Base-by-base conservation (phyloP, 441 rosid species). In the Pelargonium cotyledonis region DNA sequence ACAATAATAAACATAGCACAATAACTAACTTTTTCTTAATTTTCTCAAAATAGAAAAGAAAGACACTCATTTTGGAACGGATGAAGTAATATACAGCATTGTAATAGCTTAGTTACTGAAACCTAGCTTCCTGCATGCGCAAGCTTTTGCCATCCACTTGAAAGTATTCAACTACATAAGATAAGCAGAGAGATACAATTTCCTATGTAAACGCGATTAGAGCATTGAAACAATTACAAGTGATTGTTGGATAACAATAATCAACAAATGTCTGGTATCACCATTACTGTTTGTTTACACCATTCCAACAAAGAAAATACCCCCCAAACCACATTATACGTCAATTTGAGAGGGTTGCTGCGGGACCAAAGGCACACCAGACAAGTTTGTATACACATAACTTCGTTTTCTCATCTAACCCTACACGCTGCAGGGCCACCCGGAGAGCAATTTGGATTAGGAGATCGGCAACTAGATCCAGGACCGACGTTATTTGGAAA, bases 381-480 rank as follows among this genome's bases (percentile, higher is more conserved):
- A 79, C 38, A 76, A 55, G 76, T 76, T n/a, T n/a, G n/a, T n/a
- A 57, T 71, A 85, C 77, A 76, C 79, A 80, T 72, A 78, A 76
- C 69, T 63, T 43, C 72, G 71, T 66, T 76, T 64, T 44, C 70
- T 95, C 87, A 89, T 83, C 98, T 81, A 66, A 95, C 96, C 77
- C 95, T 81, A 80, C 96, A 88, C 16, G 92, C 80, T 18, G 89
- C 79, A 53, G 88, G 91, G 71, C 87, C 92, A 62, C 90, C 86
- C 0, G 95, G 94, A 35, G 97, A 86, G 78, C 88, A 89, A 73
- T 78, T 87, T 47, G 95, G 90, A 80, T 83, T 88, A 2, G 96
- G 93, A 18, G 97, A 86, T 76, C 90, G 83, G 70, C 98, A 92
- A 73, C 80, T 85, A 43, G 88, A 78, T 70, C 96, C 91, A 1